Evolutionary conservation across 2,329 filamentous ascomycete species (phyloP).

Genomic region (Biscogniauxia marginata): DNA sequence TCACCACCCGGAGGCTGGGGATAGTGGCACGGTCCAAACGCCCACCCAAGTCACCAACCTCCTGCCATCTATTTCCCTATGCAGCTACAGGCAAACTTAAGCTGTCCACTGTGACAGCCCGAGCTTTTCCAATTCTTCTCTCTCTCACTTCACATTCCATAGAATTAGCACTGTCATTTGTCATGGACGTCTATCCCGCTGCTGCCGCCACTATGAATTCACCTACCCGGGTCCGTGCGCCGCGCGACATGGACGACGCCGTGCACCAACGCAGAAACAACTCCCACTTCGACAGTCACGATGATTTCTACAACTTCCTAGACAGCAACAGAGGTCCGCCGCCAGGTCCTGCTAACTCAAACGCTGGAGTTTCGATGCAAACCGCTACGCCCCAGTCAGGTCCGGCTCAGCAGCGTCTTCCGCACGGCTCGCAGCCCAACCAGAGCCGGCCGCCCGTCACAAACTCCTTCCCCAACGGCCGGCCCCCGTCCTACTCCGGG

Average conservation of each 20-base stretch:
- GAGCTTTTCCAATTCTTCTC: background rate
- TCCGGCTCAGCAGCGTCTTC: constrained; percentile 12
- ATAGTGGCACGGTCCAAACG: background rate
- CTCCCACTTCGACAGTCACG: constrained; percentile 30
- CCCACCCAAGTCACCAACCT: background rate
- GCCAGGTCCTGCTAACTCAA: constrained; percentile 8
- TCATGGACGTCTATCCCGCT: constrained; percentile 16
- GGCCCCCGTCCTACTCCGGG: constrained; percentile 30
- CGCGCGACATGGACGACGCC: constrained; percentile 14
- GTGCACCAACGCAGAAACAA: constrained; percentile 15
- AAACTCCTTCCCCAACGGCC: constrained; percentile 26
- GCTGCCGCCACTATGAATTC: constrained; percentile 12
- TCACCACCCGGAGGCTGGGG: background rate
- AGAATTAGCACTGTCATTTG: background rate
- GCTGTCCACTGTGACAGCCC: too few relatives aligned
- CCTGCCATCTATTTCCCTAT: background rate
- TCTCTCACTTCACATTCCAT: background rate
- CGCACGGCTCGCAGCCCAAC: constrained; percentile 13
- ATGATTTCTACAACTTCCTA: constrained; percentile 34
- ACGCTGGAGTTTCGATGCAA: constrained; percentile 12
- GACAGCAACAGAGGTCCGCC: constrained; percentile 27
- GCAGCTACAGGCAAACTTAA: background rate
- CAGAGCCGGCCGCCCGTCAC: constrained; percentile 31
- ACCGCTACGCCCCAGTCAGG: constrained; percentile 11
- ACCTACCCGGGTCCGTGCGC: constrained; percentile 12